These are phyloP conservation scores for Pisolithus orientalis DNA, from an alignment of 768 basidiomycete species.

Conservation along the genomic window DNA sequence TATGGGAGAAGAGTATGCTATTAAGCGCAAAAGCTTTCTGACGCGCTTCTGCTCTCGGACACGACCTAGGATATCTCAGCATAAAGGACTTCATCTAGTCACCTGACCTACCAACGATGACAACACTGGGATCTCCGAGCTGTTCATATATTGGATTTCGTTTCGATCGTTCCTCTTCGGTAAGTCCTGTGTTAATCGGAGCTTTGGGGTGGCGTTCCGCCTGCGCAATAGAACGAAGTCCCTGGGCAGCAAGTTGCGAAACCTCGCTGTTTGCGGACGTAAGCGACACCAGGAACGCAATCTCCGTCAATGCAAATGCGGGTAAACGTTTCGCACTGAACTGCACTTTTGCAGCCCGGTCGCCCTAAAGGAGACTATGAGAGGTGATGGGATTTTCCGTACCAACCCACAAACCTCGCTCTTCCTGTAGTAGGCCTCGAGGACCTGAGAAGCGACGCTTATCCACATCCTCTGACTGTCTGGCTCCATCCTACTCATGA, in stretches of 20 bases:
- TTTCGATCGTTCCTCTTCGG: slow-evolving; percentile 58
- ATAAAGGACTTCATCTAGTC: neutral
- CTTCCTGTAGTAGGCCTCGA: slow-evolving; percentile 49
- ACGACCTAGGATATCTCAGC: slow-evolving; percentile 45
- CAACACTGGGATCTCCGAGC: slow-evolving; percentile 67
- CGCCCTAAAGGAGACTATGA: slow-evolving; percentile 25
- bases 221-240: slow-evolving; percentile 61
- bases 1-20: slow-evolving; percentile 58
- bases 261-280: slow-evolving; percentile 64
- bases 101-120: slow-evolving; percentile 54
- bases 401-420: slow-evolving; percentile 34
- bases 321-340: slow-evolving; percentile 46
- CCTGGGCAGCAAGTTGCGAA: slow-evolving; percentile 61
- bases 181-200: slow-evolving; percentile 42
- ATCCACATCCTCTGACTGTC: slow-evolving; percentile 68
- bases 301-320: slow-evolving; percentile 64
- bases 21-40: slow-evolving; percentile 59
- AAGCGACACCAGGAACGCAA: slow-evolving; percentile 64
- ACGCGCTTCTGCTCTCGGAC: slow-evolving; percentile 76
- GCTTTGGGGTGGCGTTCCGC: slow-evolving; percentile 59
- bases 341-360: slow-evolving; percentile 46
- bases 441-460: slow-evolving; percentile 50
- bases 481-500: slow-evolving; percentile 52
- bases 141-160: slow-evolving; percentile 73
- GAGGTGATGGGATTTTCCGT: neutral